Base-by-base conservation (phyloP, 2,329 filamentous ascomycete species). In the Penicillium sp. region DNA sequence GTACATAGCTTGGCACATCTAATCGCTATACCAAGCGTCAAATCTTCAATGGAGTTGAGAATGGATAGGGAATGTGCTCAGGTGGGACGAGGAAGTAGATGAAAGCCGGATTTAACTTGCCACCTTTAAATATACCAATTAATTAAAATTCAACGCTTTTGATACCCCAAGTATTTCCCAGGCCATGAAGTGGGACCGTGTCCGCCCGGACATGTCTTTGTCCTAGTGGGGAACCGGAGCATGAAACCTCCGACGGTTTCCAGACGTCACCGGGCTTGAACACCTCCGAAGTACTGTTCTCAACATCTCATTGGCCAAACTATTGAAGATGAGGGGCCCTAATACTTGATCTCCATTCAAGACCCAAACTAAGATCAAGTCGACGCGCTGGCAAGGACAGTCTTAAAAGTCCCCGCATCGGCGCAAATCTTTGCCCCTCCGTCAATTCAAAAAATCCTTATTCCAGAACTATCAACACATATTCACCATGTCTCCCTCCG, bases 401-500 rank as follows among this genome's bases (percentile, higher is more conserved):
- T 33, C 27, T 46, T 35, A 38, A 55, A 55, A 52, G 11, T 36
- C 50, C 50, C 55, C 55, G 47, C 53, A 54, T 46, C 36, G 33
- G 48, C 51, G 25, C n/a, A n/a, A 10, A 18, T 45, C 20, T 22
- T 55, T 42, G 27, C 48, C 46, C 51, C 51, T 56, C 46, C 20
- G n/a, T 35, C 40, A 38, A 41, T 38, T 30, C 7, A 16, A 30
- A 25, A 25, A 25, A 31, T 44, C 16, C 20, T 53, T 14, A 48
- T 8, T 8, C 14, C 14, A 24, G 22, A 30, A n/a, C 13, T 40
- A 11, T 9, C 27, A 28, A 28, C 44, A 5, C 25, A 41, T 31
- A 31, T n/a, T 22, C 47, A 52, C n/a, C 7, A 63, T 63, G 60
- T 63, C 60, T 36, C 39, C 54, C 22, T 50, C 57, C 3, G n/a